phyloP scores from a whole-genome alignment of 176 grass and related monocot genomes.

The Oryza nivara region DNA sequence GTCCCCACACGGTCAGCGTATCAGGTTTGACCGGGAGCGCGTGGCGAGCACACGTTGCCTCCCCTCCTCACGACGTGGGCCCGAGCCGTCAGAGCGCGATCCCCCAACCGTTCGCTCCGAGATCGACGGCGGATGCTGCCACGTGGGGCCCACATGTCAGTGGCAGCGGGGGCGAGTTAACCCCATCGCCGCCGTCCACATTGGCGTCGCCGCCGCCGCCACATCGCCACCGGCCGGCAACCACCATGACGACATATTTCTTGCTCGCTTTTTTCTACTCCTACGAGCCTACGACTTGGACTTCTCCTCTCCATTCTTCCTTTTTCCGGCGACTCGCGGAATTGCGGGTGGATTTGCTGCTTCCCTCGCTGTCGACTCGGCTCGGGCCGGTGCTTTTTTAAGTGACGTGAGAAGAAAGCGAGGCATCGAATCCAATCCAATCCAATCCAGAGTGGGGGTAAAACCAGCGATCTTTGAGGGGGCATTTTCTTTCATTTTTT shows the following conservation, averaged over 20 bases:
- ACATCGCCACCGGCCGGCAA: background rate
- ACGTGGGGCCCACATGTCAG: background rate
- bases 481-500: background rate
- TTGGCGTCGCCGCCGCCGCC: conserved; percentile 9
- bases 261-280: background rate
- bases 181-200: conserved; percentile 15
- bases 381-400: background rate
- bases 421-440: conserved; percentile 10
- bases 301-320: background rate
- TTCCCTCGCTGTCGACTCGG: background rate
- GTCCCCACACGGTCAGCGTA: too few relatives aligned
- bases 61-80: too few relatives aligned
- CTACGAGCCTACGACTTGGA: conserved; percentile 13
- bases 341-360: background rate
- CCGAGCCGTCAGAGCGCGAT: background rate
- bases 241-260: conserved; percentile 51
- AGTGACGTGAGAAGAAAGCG: conserved; percentile 19
- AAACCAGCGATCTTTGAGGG: background rate
- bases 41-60: too few relatives aligned
- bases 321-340: background rate
- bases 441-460: background rate
- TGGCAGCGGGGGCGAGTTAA: fast-evolving
- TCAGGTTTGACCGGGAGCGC: too few relatives aligned
- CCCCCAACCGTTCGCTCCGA: background rate
- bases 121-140: background rate